Base-by-base conservation (phyloP, 169 alveolate species). In the Plasmodium vivax region DNA sequence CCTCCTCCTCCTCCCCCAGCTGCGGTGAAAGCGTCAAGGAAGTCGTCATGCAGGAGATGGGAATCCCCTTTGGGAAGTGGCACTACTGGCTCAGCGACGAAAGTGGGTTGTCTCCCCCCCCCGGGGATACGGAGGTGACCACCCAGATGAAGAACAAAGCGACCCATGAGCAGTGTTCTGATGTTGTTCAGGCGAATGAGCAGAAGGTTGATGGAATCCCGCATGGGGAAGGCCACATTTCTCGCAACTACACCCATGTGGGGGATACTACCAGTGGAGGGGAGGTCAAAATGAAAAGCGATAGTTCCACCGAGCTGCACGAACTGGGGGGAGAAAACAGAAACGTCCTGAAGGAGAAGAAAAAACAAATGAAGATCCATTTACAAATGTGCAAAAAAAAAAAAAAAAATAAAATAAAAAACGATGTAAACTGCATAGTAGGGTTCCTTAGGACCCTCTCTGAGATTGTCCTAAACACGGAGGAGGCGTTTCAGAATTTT, bases 381-480 rank as follows among this genome's bases (percentile, higher is more conserved):
- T 77, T 92, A 73, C 84, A 92, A n/a, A 47, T 82, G 41, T 92
- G 83, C 47, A 71, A 82, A 81, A 58, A 82, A 82, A 82, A 82
- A 19, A 92, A 68, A 54, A 92, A 38, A 5, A 75, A 71, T 82
- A 81, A 47, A 92, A 77, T 71, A 82, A 3, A 82, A 16, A 81
- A 82, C 56, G 62, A 92, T 30, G 56, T 92, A 34, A 71, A 83
- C 36, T 92, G 95, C 30, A 92, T 92, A 45, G 83, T 71, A 72
- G 95, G 95, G 0, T 92, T 92, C 30, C 58, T 92, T 68, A 82
- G 56, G 51, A 92, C 95, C 32, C 36, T 92, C 27, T 82, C 92
- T 19, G 41, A 82, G 56, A 92, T 92, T 51, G 36, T 92, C 41
- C 16, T 38, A n/a, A 81, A 77, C 54, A 92, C 95, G 41, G 92